These are phyloP conservation scores for Stephanodiscus minutulus DNA, from an alignment of 108 stramenopile genomes.

Conservation along the genomic window DNA sequence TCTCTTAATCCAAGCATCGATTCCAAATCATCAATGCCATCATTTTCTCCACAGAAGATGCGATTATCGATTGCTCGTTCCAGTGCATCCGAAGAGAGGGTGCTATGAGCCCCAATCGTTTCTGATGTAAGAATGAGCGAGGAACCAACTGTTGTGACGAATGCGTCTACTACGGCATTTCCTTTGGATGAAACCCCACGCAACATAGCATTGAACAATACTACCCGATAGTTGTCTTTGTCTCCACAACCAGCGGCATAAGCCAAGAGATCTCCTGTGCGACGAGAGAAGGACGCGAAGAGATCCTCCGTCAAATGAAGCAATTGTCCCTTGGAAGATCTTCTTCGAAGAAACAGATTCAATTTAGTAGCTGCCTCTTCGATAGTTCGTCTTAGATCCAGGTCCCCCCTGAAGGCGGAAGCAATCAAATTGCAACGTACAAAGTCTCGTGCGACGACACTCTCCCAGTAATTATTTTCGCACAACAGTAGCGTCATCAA, in stretches of 20 bases:
- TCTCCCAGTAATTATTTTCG: slow-evolving; percentile 2
- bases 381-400: slow-evolving; percentile 18
- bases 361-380: slow-evolving; percentile 15
- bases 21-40: not conserved
- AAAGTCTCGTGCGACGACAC: slow-evolving; percentile 1
- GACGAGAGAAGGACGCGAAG: slow-evolving; percentile 11
- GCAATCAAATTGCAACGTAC: slow-evolving; percentile 8
- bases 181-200: not conserved
- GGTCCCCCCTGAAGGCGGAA: slow-evolving; percentile 7
- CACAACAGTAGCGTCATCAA: slow-evolving; percentile 17
- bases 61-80: slow-evolving; percentile 23
- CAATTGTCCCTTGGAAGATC: slow-evolving; percentile 5
- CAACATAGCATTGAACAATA: slow-evolving; percentile 25
- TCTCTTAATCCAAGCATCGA: slow-evolving; percentile 24
- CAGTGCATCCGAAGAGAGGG: not conserved
- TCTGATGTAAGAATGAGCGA: slow-evolving; percentile 19
- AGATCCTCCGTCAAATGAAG: slow-evolving; percentile 12
- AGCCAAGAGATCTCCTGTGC: slow-evolving; percentile 13
- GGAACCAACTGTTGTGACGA: slow-evolving; percentile 4
- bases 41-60: slow-evolving; percentile 2
- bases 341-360: slow-evolving; percentile 14
- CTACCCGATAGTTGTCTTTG: not conserved
- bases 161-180: slow-evolving; percentile 5
- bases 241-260: slow-evolving; percentile 16
- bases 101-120: not conserved